phyloP scores from a whole-genome alignment of 257 asterid genomes.

The Solanum pennellii region DNA sequence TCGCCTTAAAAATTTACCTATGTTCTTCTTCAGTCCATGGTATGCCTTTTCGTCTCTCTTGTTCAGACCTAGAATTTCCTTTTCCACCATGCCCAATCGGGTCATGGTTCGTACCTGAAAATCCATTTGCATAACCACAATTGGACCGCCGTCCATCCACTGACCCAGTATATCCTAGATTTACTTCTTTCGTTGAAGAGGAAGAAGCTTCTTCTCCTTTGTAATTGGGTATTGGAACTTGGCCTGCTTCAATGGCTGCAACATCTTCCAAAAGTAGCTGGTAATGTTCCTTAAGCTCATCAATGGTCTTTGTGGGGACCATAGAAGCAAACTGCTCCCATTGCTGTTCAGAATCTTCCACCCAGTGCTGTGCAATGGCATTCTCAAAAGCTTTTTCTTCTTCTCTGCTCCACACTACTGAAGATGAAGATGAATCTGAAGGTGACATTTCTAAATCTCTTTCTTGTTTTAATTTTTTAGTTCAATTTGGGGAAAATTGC shows the following conservation, averaged over 20 bases:
- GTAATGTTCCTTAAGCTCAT: slow-evolving; percentile 60
- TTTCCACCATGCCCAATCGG: slow-evolving; percentile 33
- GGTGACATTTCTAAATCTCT: slow-evolving; percentile 9
- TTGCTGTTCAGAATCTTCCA: slow-evolving; percentile 24
- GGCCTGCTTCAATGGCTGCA: slow-evolving; percentile 68
- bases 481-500: not conserved
- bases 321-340: slow-evolving; percentile 54
- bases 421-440: not conserved
- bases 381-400: slow-evolving; percentile 84
- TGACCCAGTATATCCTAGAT: slow-evolving; percentile 8
- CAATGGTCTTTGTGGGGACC: slow-evolving; percentile 61
- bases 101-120: slow-evolving; percentile 27
- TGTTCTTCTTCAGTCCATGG: slow-evolving; percentile 99
- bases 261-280: slow-evolving; percentile 55
- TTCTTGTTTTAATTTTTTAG: not conserved
- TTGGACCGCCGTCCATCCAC: not conserved
- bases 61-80: slow-evolving; percentile 49
- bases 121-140: slow-evolving; percentile 17
- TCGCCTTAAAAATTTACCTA: slow-evolving; percentile 30
- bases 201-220: slow-evolving; percentile 25
- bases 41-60: slow-evolving; percentile 81
- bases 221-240: slow-evolving; percentile 53
- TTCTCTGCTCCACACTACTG: slow-evolving; percentile 61
- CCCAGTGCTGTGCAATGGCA: slow-evolving; percentile 69
- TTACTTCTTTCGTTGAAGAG: slow-evolving; percentile 25